Percentiles rank a stretch among this genome's conserved stretches.
Conservation (phyloP, 139 green algal species). For the Trebouxia sp. region DNA sequence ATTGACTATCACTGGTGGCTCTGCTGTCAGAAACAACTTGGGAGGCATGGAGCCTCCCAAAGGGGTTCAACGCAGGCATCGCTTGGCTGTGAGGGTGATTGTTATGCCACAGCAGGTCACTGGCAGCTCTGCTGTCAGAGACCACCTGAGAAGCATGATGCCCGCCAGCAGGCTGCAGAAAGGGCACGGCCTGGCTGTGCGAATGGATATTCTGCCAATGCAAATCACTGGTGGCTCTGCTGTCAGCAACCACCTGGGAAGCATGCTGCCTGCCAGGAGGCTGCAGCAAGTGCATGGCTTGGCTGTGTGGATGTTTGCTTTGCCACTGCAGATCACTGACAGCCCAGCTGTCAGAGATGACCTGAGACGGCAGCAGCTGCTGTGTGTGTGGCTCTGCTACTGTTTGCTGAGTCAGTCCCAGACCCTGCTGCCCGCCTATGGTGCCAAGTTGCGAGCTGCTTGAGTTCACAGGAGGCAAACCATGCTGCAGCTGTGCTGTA, state of each 20-base stretch:
- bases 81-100: neutral
- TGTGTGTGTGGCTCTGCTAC: neutral
- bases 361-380: neutral
- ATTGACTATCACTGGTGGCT: too few relatives aligned
- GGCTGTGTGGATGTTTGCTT: neutral
- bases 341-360: slow-evolving; percentile 5
- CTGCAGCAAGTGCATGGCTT: neutral
- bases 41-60: too few relatives aligned
- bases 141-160: neutral
- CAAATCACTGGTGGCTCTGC: neutral
- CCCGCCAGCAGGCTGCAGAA: neutral
- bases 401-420: neutral
- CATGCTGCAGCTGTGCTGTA: neutral
- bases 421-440: neutral
- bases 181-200: neutral
- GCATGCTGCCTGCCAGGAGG: neutral
- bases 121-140: slow-evolving; percentile 20
- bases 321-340: neutral
- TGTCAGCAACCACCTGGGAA: neutral
- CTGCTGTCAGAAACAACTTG: too few relatives aligned
- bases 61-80: too few relatives aligned
- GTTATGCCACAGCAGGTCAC: neutral
- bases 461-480: neutral
- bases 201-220: too few relatives aligned
- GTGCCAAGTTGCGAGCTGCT: neutral